Evolutionary conservation across 2,329 filamentous ascomycete genomes (phyloP), one percentile per base, ranked within the genome.

Genomic region (Coniochaeta sp.): DNA sequence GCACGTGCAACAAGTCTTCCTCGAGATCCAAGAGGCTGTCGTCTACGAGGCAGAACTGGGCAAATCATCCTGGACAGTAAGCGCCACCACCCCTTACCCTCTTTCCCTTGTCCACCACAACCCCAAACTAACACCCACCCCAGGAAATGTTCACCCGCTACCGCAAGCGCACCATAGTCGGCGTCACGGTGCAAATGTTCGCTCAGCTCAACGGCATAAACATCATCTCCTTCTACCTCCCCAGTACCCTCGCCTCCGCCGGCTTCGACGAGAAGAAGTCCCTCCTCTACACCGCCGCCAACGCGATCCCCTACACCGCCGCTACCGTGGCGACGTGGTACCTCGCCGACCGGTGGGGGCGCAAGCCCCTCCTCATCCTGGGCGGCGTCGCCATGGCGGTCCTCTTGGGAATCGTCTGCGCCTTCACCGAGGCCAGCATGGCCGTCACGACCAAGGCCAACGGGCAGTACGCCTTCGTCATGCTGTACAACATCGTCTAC

Each of bases 401-500:
- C 9, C 87, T 82, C 74, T 77, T 88, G 7, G 59, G 57, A 53
- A 68, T 85, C 27, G 70, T 89, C 53, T 87, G 86, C 63, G 85
- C 81, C 26, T 87, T 28, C 78, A 82, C 30, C 0, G 57, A 45
- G 67, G 65, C 52, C 66, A 64, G 22, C 61, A 68, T 46, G 63
- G 74, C 47, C 75, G 72, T 0, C 63, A 64, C 6, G 64, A 65
- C 48, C 62, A 14, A 67, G 8, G 85, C 85, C n/a, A 79, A 82
- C 6, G 77, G 84, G 52, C 83, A 89, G 78, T 87, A 90, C 57
- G 81, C 86, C 8, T 81, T 85, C 51, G 83, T 85, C 3, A 87
- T 82, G 66, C 79, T 89, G 72, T 90, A 88, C 67, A 90, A 90
- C 52, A 78, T 82, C 48, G 84, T 80, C 1, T 91, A 88, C 58